Evolutionary conservation across 108 stramenopile species (phyloP).

Genomic region (Nitzschia sp.): DNA sequence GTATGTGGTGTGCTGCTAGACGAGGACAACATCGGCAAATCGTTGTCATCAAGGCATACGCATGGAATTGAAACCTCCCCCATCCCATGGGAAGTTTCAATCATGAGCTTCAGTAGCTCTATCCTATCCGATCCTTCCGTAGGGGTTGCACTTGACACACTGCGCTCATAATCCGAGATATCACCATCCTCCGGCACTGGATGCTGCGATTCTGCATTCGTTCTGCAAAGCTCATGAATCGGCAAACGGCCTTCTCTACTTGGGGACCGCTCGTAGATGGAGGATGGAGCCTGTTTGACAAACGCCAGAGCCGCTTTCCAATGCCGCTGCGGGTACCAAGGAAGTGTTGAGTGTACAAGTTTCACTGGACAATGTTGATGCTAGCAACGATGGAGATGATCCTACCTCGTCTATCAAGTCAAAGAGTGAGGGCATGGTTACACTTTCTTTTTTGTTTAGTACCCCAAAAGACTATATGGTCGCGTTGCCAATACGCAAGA

Average conservation of each 20-base stretch:
- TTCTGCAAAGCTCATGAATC: conserved; percentile 39
- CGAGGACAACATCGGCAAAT: neutral
- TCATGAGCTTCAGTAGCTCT: conserved; percentile 25
- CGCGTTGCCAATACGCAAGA: too few relatives aligned
- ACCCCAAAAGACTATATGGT: too few relatives aligned
- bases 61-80: conserved; percentile 11
- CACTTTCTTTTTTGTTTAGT: too few relatives aligned
- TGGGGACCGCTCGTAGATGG: neutral
- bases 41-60: neutral
- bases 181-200: conserved; percentile 4
- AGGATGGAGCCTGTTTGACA: neutral
- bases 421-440: too few relatives aligned
- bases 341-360: neutral
- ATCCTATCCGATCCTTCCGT: neutral
- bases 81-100: conserved; percentile 24
- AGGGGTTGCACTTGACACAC: conserved; percentile 4
- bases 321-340: neutral
- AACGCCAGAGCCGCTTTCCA: neutral
- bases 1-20: conserved; percentile 4
- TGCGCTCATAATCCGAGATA: conserved; percentile 32
- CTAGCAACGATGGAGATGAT: too few relatives aligned
- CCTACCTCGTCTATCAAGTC: too few relatives aligned
- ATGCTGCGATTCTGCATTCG: neutral
- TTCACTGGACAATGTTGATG: too few relatives aligned
- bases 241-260: conserved; percentile 10